Percentiles rank a stretch among this genome's conserved stretches.
Conservation (phyloP, 306 rosid genomes). For the Astragalus glycyphyllos region DNA sequence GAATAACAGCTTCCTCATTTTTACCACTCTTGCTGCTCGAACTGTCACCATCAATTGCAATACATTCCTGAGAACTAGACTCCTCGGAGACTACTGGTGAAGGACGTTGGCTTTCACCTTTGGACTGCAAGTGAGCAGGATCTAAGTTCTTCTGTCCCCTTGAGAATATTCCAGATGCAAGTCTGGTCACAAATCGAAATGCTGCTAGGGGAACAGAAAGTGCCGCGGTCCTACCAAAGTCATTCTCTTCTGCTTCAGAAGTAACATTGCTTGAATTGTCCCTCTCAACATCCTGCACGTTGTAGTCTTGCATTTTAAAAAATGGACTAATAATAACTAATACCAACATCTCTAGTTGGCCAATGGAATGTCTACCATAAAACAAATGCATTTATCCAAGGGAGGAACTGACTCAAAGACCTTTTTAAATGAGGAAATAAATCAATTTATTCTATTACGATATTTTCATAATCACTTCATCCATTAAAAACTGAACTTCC, state of each 20-base stretch:
- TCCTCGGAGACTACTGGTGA: conserved; percentile 51
- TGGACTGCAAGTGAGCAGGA: conserved; percentile 53
- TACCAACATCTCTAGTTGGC: conserved; percentile 39
- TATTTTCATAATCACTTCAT: conserved; percentile 22
- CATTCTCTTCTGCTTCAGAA: conserved; percentile 72
- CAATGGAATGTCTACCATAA: conserved; percentile 26
- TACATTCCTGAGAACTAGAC: conserved; percentile 61
- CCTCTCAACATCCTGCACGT: conserved; percentile 68
- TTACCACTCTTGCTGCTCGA: conserved; percentile 46
- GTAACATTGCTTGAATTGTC: conserved; percentile 53
- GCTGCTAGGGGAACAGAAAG: conserved; percentile 94
- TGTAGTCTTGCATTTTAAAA: conserved; percentile 35
- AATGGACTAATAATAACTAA: conserved; percentile 35
- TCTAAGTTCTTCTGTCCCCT: conserved; percentile 70
- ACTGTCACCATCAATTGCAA: conserved; percentile 43
- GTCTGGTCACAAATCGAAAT: conserved; percentile 75
- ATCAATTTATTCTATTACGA: conserved; percentile 17
- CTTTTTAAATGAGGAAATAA: conserved; percentile 28
- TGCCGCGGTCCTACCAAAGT: conserved; percentile 71
- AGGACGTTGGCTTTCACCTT: conserved; percentile 53
- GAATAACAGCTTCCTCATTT: conserved; percentile 49
- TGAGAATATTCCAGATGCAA: conserved; percentile 92
- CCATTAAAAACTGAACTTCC: conserved; percentile 25
- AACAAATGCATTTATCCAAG: conserved; percentile 23
- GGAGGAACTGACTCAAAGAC: conserved; percentile 38